phyloP scores from a whole-genome alignment of 768 basidiomycete genomes.

The Ephemerocybe angulata region DNA sequence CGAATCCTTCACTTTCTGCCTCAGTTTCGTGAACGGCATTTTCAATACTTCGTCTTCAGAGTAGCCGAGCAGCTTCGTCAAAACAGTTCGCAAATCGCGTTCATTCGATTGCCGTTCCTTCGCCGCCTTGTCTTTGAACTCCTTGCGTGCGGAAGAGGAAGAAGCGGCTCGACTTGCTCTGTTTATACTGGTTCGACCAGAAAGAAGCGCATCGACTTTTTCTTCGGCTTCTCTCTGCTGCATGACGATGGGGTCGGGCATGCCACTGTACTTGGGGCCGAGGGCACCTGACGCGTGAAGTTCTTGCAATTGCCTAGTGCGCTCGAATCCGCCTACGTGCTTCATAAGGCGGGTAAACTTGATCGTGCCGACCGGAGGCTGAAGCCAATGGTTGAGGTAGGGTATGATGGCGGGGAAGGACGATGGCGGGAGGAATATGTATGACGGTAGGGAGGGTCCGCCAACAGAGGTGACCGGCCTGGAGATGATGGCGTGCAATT shows the following conservation, averaged over 20 bases:
- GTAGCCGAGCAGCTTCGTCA: neutral
- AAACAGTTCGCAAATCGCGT: neutral
- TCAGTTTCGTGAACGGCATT: neutral
- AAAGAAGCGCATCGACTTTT: neutral
- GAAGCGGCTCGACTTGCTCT: neutral
- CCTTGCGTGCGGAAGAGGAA: neutral
- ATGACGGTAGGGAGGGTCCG: neutral
- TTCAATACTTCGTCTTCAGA: neutral
- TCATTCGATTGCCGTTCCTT: neutral
- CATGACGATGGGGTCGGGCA: neutral
- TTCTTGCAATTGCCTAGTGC: neutral
- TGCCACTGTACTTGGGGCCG: neutral
- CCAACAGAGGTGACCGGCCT: neutral
- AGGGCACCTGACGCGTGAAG: neutral
- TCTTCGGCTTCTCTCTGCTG: neutral
- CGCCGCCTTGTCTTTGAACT: neutral
- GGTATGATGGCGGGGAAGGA: neutral
- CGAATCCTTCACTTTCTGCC: neutral
- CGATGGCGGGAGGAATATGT: neutral
- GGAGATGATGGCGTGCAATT: neutral
- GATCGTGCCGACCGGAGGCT: neutral
- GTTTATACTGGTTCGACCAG: neutral
- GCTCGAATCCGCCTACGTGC: neutral
- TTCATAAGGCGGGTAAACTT: constrained; percentile 1
- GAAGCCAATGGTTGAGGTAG: constrained; percentile 3